Conservation (phyloP, 805 yeast species). For the Candida gorgasii region DNA sequence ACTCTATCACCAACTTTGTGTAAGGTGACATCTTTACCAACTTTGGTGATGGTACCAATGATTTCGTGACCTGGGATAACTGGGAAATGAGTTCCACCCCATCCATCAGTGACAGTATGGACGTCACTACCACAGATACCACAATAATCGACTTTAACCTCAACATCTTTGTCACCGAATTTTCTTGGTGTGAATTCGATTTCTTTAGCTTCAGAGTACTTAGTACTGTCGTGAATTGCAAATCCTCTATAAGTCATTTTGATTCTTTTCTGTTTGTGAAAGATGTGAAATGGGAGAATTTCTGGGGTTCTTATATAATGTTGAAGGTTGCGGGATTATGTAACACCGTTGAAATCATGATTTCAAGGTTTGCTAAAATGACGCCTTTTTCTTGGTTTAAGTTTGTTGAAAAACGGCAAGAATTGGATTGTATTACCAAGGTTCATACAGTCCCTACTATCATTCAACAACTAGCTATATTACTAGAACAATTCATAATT, state of each 20-base stretch:
- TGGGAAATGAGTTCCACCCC: constrained; percentile 37
- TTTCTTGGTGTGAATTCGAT: constrained; percentile 29
- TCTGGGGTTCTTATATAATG: not conserved
- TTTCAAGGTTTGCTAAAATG: no score
- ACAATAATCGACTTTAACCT: constrained; percentile 59
- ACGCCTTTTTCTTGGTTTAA: no score
- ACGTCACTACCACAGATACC: constrained; percentile 67
- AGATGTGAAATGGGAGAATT: not conserved
- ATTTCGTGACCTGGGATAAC: constrained; percentile 63
- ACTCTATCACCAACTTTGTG: constrained; percentile 72
- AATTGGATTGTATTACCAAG: no score
- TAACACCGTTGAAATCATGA: no score
- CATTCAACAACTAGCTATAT: no score
- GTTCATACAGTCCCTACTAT: no score
- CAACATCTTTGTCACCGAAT: constrained; percentile 45
- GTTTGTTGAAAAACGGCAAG: no score
- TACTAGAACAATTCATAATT: no score
- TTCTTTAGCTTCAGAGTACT: constrained; percentile 35
- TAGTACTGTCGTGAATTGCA: constrained; percentile 29
- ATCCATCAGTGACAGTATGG: constrained; percentile 55
- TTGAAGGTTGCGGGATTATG: constrained; percentile 2
- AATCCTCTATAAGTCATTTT: constrained; percentile 24
- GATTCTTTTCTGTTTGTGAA: not conserved
- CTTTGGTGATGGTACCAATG: constrained; percentile 56
- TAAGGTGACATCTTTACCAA: constrained; percentile 56